Base-by-base conservation (phyloP, 306 rosid species). In the Vigna hirtella region DNA sequence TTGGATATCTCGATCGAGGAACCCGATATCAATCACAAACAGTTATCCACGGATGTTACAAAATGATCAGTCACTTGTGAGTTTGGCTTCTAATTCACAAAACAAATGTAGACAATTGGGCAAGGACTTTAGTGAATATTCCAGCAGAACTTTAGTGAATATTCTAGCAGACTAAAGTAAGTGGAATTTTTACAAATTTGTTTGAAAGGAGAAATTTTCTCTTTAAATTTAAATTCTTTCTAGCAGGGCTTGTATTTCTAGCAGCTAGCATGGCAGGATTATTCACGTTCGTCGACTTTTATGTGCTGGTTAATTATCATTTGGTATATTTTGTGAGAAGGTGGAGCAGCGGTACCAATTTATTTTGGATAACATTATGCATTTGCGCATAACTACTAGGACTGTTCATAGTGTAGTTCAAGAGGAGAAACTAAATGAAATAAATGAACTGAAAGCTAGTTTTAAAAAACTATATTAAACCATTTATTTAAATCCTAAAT, bases 211-310 rank as follows among this genome's bases (percentile, higher is more conserved):
- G 4, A 32, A 7, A 1, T 11, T 18, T 40, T 17, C 6, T 9
- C 9, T 15, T 15, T 47, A 7, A 24, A 7, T 57, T 16, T 32
- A 36, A 66, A 36, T 38, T 59, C 72, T 69, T 30, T 69, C 11
- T 48, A 58, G 5, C 56, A 24, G 24, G 40, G 34, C 28, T 14
- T 56, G 52, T n/a, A 32, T 62, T 24, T 32, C 36, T 59, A 73
- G 38, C 4, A 48, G 55, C 58, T 16, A 48, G 11, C 22, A 58
- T 74, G 76, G 32, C 24, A 40, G 22, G 20, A 3, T 36, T 68
- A 69, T 61, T 59, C 55, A 63, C 7, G 1, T 47, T 32, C 50
- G n/a, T 66, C 57, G 66, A 64, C 57, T 53, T 83, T 32, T 57
- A 34, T 66, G 18, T 12, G 24, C 72, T 51, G 12, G 28, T 66